A percentile compares a stretch with the other conserved stretches of the same genome.
Conservation (phyloP, 371 early-diverging fungal species). For the Choanephora cucurbitarum region DNA sequence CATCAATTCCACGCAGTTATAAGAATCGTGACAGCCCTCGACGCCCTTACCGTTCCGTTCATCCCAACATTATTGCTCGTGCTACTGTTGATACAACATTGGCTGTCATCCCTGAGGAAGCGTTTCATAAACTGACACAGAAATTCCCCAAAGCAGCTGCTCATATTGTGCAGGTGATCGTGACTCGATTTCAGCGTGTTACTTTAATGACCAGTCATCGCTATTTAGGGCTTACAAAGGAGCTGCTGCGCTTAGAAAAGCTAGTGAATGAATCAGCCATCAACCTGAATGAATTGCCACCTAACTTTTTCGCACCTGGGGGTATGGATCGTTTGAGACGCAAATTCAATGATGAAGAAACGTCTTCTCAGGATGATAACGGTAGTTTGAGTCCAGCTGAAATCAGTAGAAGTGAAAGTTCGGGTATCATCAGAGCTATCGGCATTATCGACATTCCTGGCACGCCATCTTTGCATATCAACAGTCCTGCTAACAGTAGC, state of each 20-base stretch:
- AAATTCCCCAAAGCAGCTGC: conserved; percentile 94
- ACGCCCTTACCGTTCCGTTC: conserved; percentile 45
- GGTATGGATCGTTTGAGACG: conserved; percentile 71
- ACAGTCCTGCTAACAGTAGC: conserved; percentile 5
- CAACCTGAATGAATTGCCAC: conserved; percentile 45
- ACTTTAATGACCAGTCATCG: conserved; percentile 90
- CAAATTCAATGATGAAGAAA: conserved; percentile 50
- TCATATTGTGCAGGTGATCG: conserved; percentile 93
- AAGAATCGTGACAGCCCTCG: neutral
- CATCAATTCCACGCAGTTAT: conserved; percentile 6
- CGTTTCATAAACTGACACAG: conserved; percentile 84
- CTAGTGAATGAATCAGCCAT: conserved; percentile 73
- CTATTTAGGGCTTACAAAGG: conserved; percentile 90
- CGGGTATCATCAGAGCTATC: conserved; percentile 43
- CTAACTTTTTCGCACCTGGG: conserved; percentile 64
- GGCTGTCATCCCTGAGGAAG: conserved; percentile 93
- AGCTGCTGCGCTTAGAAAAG: conserved; percentile 82
- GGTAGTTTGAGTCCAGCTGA: conserved; percentile 17
- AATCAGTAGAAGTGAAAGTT: conserved; percentile 31
- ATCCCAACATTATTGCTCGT: conserved; percentile 80
- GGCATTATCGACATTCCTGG: conserved; percentile 40
- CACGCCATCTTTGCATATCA: conserved; percentile 30
- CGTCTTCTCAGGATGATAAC: conserved; percentile 22
- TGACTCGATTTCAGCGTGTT: conserved; percentile 94
- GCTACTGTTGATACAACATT: conserved; percentile 90